These are phyloP conservation scores for Glycine latifolia DNA, from an alignment of 306 rosid species.

Conservation along the genomic window DNA sequence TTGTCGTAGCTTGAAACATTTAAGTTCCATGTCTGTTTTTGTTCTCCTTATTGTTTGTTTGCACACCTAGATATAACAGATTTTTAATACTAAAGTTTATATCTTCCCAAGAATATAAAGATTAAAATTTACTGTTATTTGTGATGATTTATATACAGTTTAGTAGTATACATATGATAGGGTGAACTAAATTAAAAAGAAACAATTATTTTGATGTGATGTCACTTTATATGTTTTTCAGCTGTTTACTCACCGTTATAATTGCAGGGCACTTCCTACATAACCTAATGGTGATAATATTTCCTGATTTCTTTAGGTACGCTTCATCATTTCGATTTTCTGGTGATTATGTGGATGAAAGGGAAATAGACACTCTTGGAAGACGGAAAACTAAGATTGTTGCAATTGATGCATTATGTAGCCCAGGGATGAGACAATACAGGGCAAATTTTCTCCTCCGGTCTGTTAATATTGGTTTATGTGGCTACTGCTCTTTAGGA, in stretches of 20 bases:
- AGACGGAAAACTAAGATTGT: slow-evolving; percentile 80
- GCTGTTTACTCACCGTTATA: slow-evolving; percentile 28
- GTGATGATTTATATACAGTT: slow-evolving; percentile 11
- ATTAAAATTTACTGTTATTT: not conserved
- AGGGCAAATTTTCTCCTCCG: slow-evolving; percentile 69
- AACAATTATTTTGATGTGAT: slow-evolving; percentile 19
- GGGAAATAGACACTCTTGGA: slow-evolving; percentile 64
- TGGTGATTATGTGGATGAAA: slow-evolving; percentile 76
- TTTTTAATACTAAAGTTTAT: not conserved
- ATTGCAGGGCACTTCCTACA: slow-evolving; percentile 19
- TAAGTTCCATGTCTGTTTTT: not conserved
- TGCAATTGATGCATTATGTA: slow-evolving; percentile 90
- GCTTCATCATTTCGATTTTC: slow-evolving; percentile 82
- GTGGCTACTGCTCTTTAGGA: slow-evolving; percentile 31
- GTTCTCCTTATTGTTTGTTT: slow-evolving; percentile 29
- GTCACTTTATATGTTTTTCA: slow-evolving; percentile 19
- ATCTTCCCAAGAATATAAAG: not conserved
- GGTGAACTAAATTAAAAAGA: slow-evolving; percentile 11
- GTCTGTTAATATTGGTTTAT: slow-evolving; percentile 58
- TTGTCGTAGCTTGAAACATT: slow-evolving; percentile 6
- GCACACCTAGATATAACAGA: not conserved
- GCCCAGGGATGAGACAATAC: slow-evolving; percentile 81
- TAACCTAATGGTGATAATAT: slow-evolving; percentile 46
- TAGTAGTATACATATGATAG: not conserved
- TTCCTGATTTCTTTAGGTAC: slow-evolving; percentile 65